A percentile compares a stretch with the other conserved stretches of the same genome.
Conservation (phyloP, 2,329 filamentous ascomycete species). For the Colletotrichum paranaense region DNA sequence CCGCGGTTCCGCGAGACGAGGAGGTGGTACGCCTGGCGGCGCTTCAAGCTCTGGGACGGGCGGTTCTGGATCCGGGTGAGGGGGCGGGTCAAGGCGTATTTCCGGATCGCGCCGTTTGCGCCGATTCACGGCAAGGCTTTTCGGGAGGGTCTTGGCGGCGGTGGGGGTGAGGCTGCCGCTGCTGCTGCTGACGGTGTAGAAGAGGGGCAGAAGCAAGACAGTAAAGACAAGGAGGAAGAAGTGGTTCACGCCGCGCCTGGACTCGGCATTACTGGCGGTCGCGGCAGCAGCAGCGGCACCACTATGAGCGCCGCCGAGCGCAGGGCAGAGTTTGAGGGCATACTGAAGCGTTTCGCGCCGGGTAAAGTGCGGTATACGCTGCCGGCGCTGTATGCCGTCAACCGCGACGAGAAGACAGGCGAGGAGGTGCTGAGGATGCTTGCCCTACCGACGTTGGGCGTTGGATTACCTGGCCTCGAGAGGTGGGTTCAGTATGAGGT, state of each 20-base stretch:
- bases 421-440: conserved; percentile 53
- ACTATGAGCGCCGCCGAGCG: conserved; percentile 26
- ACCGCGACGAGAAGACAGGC: conserved; percentile 38
- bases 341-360: conserved; percentile 62
- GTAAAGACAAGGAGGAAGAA: neutral
- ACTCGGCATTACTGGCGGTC: neutral
- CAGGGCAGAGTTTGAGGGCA: conserved; percentile 49
- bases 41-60: conserved; percentile 65
- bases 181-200: neutral
- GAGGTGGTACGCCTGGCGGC: conserved; percentile 44
- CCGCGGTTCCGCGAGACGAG: conserved; percentile 1
- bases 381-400: conserved; percentile 63
- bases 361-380: conserved; percentile 67
- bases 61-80: conserved; percentile 70
- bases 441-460: conserved; percentile 64
- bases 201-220: rapidly evolving
- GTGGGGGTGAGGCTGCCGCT: conserved; percentile 29
- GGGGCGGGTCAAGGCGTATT: conserved; percentile 53
- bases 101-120: conserved; percentile 59
- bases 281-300: neutral
- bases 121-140: conserved; percentile 58
- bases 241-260: neutral
- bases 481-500: conserved; percentile 62
- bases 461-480: conserved; percentile 58
- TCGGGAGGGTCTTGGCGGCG: conserved; percentile 51